Conservation (phyloP, 169 alveolate genomes). For the Cryptosporidium bovis region DNA sequence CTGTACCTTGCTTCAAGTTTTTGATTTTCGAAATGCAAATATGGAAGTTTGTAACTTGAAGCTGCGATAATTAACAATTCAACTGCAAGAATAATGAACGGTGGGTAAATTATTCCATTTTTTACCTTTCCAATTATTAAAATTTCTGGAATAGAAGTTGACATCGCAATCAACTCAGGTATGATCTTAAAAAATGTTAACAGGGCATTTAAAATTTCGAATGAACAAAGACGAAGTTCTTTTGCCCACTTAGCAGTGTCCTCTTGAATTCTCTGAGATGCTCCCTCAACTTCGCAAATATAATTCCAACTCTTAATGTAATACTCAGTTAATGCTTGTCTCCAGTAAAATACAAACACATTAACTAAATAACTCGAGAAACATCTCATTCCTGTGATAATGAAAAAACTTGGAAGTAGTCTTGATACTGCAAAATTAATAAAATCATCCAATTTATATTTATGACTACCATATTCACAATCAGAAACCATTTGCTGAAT, state of each 20-base stretch:
- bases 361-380: conserved; percentile 44
- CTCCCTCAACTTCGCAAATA: conserved; percentile 48
- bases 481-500: conserved; percentile 56
- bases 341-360: conserved; percentile 64
- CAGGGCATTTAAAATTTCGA: conserved; percentile 20
- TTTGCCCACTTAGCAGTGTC: conserved; percentile 68
- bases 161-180: conserved; percentile 25
- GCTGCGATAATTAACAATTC: conserved; percentile 24
- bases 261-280: conserved; percentile 68
- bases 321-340: conserved; percentile 68
- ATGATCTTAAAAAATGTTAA: conserved; percentile 38
- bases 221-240: conserved; percentile 18
- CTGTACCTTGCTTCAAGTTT: conserved; percentile 58
- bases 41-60: conserved; percentile 54
- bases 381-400: conserved; percentile 17
- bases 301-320: conserved; percentile 32
- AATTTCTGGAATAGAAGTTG: conserved; percentile 39
- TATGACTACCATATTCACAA: conserved; percentile 14
- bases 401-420: conserved; percentile 5
- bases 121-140: conserved; percentile 47
- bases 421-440: conserved; percentile 8
- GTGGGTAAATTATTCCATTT: conserved; percentile 35
- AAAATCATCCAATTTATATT: conserved; percentile 25
- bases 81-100: conserved; percentile 25
- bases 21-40: conserved; percentile 63